These are phyloP conservation scores for Sphagnum fallax DNA, from an alignment of 228 moss, liverwort and hornwort genomes.

Conservation along the genomic window DNA sequence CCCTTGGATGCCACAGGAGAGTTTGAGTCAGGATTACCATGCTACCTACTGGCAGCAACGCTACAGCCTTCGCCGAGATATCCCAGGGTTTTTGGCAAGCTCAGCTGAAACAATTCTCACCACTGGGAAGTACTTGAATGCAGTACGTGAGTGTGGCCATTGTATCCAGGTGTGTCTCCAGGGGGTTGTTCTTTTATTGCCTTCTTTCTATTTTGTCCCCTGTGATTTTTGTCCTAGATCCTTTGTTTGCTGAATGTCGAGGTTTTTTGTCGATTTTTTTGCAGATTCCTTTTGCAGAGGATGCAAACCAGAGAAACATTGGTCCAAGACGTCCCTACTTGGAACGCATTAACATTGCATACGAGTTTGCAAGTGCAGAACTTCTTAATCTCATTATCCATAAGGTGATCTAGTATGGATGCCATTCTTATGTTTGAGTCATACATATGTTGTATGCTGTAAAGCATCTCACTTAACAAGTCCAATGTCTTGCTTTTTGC, in stretches of 20 bases:
- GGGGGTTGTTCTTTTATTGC: neutral
- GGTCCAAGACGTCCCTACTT: constrained; percentile 66
- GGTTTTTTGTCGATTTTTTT: neutral
- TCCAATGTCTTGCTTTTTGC: neutral
- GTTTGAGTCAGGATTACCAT: constrained; percentile 84
- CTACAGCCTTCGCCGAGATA: constrained; percentile 74
- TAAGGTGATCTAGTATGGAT: constrained; percentile 28
- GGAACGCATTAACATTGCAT: constrained; percentile 75
- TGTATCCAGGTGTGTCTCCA: constrained; percentile 44
- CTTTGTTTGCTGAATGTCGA: neutral
- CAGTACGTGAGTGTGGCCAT: constrained; percentile 87
- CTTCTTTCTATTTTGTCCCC: neutral
- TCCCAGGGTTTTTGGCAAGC: constrained; percentile 76
- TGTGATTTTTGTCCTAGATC: neutral
- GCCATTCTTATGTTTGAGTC: neutral
- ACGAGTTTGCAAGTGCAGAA: constrained; percentile 83
- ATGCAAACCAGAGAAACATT: constrained; percentile 33
- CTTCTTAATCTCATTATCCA: constrained; percentile 71
- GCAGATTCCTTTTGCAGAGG: constrained; percentile 65
- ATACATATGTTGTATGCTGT: neutral
- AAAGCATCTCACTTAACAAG: neutral
- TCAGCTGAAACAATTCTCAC: constrained; percentile 83
- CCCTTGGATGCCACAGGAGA: constrained; percentile 45
- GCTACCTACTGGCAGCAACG: constrained; percentile 93
- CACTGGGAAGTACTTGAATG: constrained; percentile 92